These are phyloP conservation scores for Neurospora pannonica DNA, from an alignment of 495 filamentous ascomycete genomes.

Conservation along the genomic window DNA sequence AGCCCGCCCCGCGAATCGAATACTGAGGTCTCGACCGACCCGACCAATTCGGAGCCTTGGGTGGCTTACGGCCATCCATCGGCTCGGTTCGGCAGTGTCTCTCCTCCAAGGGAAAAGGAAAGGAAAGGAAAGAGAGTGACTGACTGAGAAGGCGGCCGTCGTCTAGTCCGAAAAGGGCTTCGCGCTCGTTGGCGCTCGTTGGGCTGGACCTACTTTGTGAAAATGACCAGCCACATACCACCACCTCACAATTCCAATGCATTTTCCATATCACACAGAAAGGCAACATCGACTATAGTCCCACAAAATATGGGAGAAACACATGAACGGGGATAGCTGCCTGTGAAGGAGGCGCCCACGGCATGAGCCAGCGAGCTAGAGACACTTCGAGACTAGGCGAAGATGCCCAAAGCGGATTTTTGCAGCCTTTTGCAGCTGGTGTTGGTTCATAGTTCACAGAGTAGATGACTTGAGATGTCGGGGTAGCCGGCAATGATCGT, in stretches of 20 bases:
- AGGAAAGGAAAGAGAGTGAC: background rate
- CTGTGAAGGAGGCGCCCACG: background rate
- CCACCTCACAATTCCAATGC: background rate
- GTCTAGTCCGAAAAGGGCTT: background rate
- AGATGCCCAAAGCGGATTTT: background rate
- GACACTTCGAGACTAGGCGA: background rate
- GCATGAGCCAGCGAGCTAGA: background rate
- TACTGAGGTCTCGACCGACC: background rate
- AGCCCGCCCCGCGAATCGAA: background rate
- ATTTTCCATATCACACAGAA: background rate
- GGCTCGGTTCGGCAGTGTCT: background rate
- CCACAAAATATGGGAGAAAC: background rate
- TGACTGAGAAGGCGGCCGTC: background rate
- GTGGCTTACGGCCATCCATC: background rate
- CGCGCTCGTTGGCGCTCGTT: background rate
- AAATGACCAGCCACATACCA: background rate
- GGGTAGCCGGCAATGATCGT: background rate
- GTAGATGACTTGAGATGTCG: background rate
- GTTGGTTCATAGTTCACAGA: background rate
- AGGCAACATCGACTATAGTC: background rate
- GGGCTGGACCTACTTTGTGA: background rate
- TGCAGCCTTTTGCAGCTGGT: background rate
- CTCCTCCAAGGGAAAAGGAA: background rate
- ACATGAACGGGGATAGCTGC: background rate
- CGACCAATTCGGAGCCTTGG: background rate